Conservation (phyloP, 1,284 basidiomycete species). For the Pisolithus thermaeus region DNA sequence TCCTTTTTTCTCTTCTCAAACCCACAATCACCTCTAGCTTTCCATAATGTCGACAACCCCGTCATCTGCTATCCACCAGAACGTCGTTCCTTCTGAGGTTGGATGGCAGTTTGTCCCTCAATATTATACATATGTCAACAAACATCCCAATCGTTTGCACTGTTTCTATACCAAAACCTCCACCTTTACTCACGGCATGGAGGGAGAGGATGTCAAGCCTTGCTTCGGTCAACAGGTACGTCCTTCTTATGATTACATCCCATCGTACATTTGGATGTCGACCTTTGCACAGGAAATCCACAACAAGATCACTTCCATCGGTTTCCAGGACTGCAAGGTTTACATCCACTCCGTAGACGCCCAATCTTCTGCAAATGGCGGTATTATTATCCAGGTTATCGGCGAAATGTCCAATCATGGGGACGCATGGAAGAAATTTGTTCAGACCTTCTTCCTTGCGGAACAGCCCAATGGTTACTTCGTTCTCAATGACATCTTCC, state of each 20-base stretch:
- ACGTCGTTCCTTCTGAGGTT: conserved; percentile 80
- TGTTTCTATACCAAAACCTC: conserved; percentile 99
- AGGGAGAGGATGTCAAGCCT: conserved; percentile 87
- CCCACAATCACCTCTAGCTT: conserved; percentile 27
- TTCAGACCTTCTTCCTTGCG: conserved; percentile 99
- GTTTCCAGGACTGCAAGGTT: conserved; percentile 95
- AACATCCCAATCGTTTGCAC: conserved; percentile 92
- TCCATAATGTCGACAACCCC: conserved; percentile 25
- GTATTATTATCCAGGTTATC: conserved; percentile 98
- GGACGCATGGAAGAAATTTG: conserved; percentile 95
- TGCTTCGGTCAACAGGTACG: conserved; percentile 89
- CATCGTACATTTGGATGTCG: background rate
- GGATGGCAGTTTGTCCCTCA: conserved; percentile 97
- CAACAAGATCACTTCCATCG: conserved; percentile 89
- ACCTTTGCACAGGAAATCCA: conserved; percentile 80
- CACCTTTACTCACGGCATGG: conserved; percentile 93
- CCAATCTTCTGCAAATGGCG: conserved; percentile 88
- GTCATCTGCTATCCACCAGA: conserved; percentile 37
- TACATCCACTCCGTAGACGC: conserved; percentile 95
- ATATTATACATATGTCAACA: conserved; percentile 98
- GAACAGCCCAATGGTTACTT: conserved; percentile 99
- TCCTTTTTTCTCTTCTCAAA: conserved; percentile 1
- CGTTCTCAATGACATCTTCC: conserved; percentile 99
- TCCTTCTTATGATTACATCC: conserved; percentile 14
- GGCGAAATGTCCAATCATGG: conserved; percentile 95